phyloP scores from a whole-genome alignment of 768 basidiomycete species.

The Termitomyces sp. region DNA sequence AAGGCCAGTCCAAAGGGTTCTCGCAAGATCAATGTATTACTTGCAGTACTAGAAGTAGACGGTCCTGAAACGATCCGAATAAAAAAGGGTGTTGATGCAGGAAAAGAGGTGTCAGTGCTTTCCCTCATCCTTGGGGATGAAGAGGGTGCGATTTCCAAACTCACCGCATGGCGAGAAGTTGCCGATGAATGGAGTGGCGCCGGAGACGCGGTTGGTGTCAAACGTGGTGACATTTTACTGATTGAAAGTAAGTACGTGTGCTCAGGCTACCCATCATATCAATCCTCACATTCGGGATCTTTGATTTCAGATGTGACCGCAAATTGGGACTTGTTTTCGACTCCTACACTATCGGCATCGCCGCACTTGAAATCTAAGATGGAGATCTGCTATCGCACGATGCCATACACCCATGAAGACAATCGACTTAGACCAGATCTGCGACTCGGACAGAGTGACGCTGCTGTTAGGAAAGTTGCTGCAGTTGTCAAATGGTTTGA shows the following conservation, averaged over 20 bases:
- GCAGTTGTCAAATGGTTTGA: constrained; percentile 71
- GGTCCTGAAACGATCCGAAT: constrained; percentile 67
- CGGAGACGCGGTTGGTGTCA: constrained; percentile 39
- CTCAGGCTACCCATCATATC: no score
- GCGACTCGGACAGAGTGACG: constrained; percentile 66
- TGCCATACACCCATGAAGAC: constrained; percentile 64
- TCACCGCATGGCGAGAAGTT: constrained; percentile 76
- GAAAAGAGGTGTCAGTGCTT: constrained; percentile 63
- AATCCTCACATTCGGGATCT: background rate
- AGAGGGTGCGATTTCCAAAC: constrained; percentile 59
- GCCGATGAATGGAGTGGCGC: constrained; percentile 69
- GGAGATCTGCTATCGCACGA: constrained; percentile 75
- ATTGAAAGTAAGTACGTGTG: constrained; percentile 65
- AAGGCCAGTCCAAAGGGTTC: constrained; percentile 31
- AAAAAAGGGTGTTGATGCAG: constrained; percentile 68
- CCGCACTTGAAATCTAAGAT: constrained; percentile 58
- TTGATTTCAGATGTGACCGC: constrained; percentile 47
- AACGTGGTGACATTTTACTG: constrained; percentile 69
- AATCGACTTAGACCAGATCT: constrained; percentile 65
- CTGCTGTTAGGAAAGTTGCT: constrained; percentile 63
- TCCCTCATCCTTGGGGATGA: constrained; percentile 76
- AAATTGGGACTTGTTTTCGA: constrained; percentile 37
- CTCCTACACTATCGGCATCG: constrained; percentile 62
- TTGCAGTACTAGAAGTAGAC: constrained; percentile 72
- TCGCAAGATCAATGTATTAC: constrained; percentile 53